A percentile compares a stretch with the other conserved stretches of the same genome.
Conservation (phyloP, 1,139 yeast genomes). For the Eremothecium cymbalariae region DNA sequence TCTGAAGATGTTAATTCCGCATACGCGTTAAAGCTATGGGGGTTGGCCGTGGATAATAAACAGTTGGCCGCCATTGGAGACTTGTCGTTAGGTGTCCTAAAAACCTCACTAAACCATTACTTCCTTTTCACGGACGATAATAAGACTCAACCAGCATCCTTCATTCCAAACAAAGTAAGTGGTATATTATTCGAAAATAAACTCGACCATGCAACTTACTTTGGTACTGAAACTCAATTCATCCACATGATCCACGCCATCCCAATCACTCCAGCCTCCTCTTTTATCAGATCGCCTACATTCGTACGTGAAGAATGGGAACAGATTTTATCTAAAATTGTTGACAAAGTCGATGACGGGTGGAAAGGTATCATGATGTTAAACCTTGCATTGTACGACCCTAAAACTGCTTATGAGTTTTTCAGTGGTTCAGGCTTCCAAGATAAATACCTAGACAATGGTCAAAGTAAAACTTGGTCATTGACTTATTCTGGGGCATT, state of each 20-base stretch:
- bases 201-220: conserved; percentile 84
- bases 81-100: conserved; percentile 53
- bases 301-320: conserved; percentile 82
- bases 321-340: conserved; percentile 40
- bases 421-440: conserved; percentile 49
- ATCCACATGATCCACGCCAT: conserved; percentile 95
- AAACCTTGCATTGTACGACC: conserved; percentile 71
- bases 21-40: conserved; percentile 69
- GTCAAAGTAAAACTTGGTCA: conserved; percentile 88
- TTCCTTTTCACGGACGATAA: conserved; percentile 49
- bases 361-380: conserved; percentile 83
- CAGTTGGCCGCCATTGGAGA: conserved; percentile 49
- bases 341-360: conserved; percentile 55
- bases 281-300: conserved; percentile 57
- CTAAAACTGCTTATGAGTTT: conserved; percentile 56
- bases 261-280: conserved; percentile 80
- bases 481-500: conserved; percentile 60
- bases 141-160: conserved; percentile 42
- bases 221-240: conserved; percentile 67
- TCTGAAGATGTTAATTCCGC: conserved; percentile 71
- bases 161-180: conserved; percentile 58
- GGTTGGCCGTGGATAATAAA: conserved; percentile 44
- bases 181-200: conserved; percentile 82
- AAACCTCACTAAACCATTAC: conserved; percentile 51
- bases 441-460: conserved; percentile 61